These are phyloP conservation scores for Mycena latifolia DNA, from an alignment of 768 basidiomycete genomes.

Conservation along the genomic window DNA sequence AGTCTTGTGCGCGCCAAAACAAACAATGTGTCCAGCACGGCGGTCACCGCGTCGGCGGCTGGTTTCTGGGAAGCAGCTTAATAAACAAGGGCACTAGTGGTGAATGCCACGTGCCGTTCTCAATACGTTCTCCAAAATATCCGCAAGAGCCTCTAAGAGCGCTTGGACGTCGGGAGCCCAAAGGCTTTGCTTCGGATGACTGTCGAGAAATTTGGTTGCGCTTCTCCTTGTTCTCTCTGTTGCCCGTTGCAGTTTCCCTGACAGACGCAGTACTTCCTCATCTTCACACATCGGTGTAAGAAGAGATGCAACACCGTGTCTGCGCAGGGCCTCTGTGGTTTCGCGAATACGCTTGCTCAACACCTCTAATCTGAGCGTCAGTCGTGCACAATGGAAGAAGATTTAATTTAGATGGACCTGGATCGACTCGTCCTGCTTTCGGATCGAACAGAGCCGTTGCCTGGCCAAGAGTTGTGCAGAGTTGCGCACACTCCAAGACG, in stretches of 20 bases:
- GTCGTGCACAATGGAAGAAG: slow-evolving; percentile 1
- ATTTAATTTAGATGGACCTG: slow-evolving; percentile 31
- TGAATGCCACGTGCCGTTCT: slow-evolving; percentile 41
- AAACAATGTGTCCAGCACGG: slow-evolving; percentile 68
- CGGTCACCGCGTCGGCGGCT: slow-evolving; percentile 52
- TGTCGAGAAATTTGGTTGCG: slow-evolving; percentile 62
- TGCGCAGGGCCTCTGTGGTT: slow-evolving; percentile 35
- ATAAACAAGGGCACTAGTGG: slow-evolving; percentile 4
- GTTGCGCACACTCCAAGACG: slow-evolving; percentile 52
- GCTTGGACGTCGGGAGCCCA: slow-evolving; percentile 25
- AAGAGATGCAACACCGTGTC: slow-evolving; percentile 29
- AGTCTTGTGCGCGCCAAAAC: slow-evolving; percentile 62
- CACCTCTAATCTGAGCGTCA: slow-evolving; percentile 31
- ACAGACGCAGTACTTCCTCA: slow-evolving; percentile 53
- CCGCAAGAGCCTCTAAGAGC: slow-evolving; percentile 53
- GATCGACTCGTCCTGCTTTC: slow-evolving; percentile 35
- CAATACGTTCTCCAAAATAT: slow-evolving; percentile 46
- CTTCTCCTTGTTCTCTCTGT: slow-evolving; percentile 70
- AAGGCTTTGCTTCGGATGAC: slow-evolving; percentile 14
- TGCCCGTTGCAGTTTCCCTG: slow-evolving; percentile 69
- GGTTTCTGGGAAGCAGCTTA: slow-evolving; percentile 33
- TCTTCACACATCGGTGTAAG: slow-evolving; percentile 37
- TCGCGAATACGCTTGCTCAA: slow-evolving; percentile 38
- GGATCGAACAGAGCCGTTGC: slow-evolving; percentile 54
- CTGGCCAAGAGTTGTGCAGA: slow-evolving; percentile 60